Evolutionary conservation across 345 rosid genomes (phyloP).

Genomic region (Eucalyptus sideroxylon): DNA sequence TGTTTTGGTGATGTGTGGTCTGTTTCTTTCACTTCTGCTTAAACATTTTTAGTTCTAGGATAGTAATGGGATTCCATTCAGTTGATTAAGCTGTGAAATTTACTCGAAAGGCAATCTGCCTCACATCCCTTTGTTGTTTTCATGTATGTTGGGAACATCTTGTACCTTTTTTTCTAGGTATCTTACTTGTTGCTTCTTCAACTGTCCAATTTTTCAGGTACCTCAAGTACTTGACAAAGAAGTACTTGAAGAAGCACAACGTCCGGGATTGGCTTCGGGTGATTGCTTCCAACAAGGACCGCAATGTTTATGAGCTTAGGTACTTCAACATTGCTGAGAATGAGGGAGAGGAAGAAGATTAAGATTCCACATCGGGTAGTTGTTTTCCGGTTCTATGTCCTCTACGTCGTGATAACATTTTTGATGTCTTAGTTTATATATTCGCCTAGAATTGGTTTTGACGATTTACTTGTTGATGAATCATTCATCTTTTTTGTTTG

Average conservation of each 20-base stretch:
- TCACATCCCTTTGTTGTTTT: not conserved
- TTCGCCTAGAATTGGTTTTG: not conserved
- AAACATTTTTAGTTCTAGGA: not conserved
- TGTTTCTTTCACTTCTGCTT: not conserved
- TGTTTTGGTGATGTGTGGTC: not conserved
- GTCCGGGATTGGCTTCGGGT: slow-evolving; percentile 46
- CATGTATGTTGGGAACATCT: not conserved
- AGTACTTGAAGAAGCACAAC: slow-evolving; percentile 42
- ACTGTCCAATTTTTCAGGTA: slow-evolving; percentile 1
- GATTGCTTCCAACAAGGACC: slow-evolving; percentile 37
- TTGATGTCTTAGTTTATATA: not conserved
- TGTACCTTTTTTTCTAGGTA: not conserved
- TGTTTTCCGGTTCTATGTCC: not conserved
- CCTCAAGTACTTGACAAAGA: slow-evolving; percentile 32
- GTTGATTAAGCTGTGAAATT: not conserved
- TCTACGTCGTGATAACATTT: not conserved
- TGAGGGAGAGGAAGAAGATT: slow-evolving; percentile 42
- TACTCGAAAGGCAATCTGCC: not conserved
- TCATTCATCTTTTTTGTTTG: not conserved
- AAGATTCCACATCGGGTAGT: not conserved
- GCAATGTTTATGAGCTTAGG: slow-evolving; percentile 28
- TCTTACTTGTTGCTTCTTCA: not conserved
- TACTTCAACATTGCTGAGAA: slow-evolving; percentile 48
- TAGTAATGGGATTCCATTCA: not conserved
- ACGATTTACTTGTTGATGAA: not conserved